Conservation (phyloP, 768 basidiomycete species). For the Fibroporia radiculosa region DNA sequence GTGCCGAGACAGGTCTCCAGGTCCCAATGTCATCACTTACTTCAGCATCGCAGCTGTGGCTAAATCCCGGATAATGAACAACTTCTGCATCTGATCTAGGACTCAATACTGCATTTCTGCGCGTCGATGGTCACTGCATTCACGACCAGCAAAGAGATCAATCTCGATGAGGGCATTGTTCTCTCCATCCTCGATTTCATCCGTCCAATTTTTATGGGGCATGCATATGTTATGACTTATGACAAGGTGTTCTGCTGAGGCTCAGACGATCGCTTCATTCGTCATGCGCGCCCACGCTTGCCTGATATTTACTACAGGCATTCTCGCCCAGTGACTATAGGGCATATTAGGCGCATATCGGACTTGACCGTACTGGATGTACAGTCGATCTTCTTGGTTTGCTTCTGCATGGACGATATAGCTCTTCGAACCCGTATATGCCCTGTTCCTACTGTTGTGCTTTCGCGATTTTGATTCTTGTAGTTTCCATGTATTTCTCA, state of each 20-base stretch:
- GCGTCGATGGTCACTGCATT: no score
- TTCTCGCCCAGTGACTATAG: background rate
- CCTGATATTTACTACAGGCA: background rate
- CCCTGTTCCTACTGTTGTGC: background rate
- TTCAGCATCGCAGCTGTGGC: constrained; percentile 1
- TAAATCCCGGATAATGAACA: background rate
- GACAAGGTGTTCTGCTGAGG: no score
- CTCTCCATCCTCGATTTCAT: no score
- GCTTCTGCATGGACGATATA: background rate
- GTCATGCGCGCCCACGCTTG: background rate
- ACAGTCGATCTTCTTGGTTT: background rate
- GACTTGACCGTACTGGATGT: no score
- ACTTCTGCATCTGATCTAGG: no score
- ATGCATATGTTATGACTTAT: no score
- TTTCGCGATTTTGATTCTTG: background rate
- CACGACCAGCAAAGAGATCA: no score
- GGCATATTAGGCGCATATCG: no score
- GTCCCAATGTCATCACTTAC: background rate
- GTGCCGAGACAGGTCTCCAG: background rate
- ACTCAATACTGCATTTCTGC: no score
- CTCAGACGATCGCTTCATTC: background rate
- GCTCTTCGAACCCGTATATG: background rate
- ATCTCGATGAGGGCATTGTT: no score
- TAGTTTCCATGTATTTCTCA: background rate
- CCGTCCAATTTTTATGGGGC: no score